Evolutionary conservation across 306 rosid genomes (phyloP).

Genomic region (Citrullus colocynthis): DNA sequence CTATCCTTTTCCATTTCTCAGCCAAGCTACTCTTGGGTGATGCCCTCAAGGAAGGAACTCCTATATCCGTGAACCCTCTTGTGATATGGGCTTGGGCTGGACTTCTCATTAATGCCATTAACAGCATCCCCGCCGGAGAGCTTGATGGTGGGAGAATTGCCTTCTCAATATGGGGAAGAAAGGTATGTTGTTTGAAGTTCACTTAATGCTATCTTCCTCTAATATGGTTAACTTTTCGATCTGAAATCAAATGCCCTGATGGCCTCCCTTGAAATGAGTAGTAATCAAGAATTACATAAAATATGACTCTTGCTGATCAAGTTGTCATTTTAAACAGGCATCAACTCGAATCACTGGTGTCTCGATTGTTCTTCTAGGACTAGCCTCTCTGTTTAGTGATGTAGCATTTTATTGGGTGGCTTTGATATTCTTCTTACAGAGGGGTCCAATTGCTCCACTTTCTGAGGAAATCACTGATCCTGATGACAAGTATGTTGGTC

Average conservation of each 20-base stretch:
- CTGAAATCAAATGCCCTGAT: not conserved
- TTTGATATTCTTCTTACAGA: slow-evolving; percentile 78
- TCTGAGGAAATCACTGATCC: slow-evolving; percentile 86
- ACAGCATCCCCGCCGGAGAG: slow-evolving; percentile 97
- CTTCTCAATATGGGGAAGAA: slow-evolving; percentile 93
- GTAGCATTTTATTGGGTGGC: slow-evolving; percentile 97
- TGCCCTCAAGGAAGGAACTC: slow-evolving; percentile 74
- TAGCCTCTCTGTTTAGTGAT: slow-evolving; percentile 63
- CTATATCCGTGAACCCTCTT: slow-evolving; percentile 83
- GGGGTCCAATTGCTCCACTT: slow-evolving; percentile 97
- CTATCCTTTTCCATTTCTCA: slow-evolving; percentile 19
- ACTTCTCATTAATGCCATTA: slow-evolving; percentile 91
- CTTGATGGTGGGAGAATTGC: slow-evolving; percentile 93
- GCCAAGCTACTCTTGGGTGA: slow-evolving; percentile 87
- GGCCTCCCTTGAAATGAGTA: not conserved
- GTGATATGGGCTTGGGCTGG: slow-evolving; percentile 99
- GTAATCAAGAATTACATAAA: not conserved
- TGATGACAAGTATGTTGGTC: slow-evolving; percentile 57
- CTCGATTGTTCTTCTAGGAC: slow-evolving; percentile 66
- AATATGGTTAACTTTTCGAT: not conserved
- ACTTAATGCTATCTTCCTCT: not conserved
- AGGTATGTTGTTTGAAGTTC: slow-evolving; percentile 39
- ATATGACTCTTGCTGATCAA: not conserved
- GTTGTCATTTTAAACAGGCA: slow-evolving; percentile 37
- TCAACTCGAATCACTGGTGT: slow-evolving; percentile 64